Percentiles rank a stretch among this genome's conserved stretches.
These are phyloP conservation scores for Fusarium pseudocircinatum DNA, from an alignment of 2,329 filamentous ascomycete species.

Conservation along the genomic window DNA sequence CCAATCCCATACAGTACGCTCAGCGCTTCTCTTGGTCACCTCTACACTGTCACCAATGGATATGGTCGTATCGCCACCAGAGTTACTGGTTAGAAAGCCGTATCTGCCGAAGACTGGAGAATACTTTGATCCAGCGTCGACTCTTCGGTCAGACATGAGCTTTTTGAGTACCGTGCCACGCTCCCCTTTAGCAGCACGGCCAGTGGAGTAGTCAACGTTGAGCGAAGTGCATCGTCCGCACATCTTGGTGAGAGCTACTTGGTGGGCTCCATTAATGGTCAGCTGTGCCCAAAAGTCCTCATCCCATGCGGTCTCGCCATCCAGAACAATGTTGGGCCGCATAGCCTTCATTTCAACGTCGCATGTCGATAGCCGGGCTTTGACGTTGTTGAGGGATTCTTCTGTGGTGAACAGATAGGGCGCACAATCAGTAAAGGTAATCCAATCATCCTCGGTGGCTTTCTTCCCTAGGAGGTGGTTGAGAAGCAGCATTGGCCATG, in stretches of 20 bases:
- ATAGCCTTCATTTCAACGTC: conserved; percentile 74
- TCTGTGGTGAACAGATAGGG: conserved; percentile 78
- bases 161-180: conserved; percentile 73
- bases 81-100: conserved; percentile 62
- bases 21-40: conserved; percentile 59
- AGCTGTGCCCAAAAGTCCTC: conserved; percentile 80
- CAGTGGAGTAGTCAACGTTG: conserved; percentile 77
- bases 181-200: conserved; percentile 65
- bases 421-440: conserved; percentile 79
- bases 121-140: conserved; percentile 74
- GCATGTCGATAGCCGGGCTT: conserved; percentile 60
- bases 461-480: conserved; percentile 44
- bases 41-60: conserved; percentile 59
- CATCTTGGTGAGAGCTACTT: conserved; percentile 72
- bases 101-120: conserved; percentile 79
- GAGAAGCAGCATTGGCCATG: conserved; percentile 50
- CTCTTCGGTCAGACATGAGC: conserved; percentile 74
- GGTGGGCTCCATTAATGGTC: conserved; percentile 49
- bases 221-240: conserved; percentile 75
- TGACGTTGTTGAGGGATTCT: conserved; percentile 75
- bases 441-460: conserved; percentile 52
- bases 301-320: conserved; percentile 68
- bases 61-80: conserved; percentile 36
- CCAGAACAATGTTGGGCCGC: conserved; percentile 77
- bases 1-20: conserved; percentile 66